Base-by-base conservation (phyloP, 768 basidiomycete genomes). In the Gymnopilus junonius region DNA sequence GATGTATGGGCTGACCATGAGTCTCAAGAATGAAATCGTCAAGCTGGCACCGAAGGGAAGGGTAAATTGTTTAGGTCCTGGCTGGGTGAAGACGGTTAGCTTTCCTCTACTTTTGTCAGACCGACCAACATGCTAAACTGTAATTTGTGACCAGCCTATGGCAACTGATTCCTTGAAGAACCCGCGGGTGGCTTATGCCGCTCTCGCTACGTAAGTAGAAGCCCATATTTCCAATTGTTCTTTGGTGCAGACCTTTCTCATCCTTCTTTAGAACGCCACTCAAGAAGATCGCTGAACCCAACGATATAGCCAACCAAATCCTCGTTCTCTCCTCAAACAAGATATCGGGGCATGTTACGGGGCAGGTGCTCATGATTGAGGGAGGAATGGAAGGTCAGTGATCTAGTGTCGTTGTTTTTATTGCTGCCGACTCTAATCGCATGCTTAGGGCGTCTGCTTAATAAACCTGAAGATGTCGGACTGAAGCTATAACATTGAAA, bases 1-100 rank as follows among this genome's bases (percentile, higher is more conserved):
- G 78, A 91, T 91, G 90, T 88, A 90, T 64, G 92, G 90, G 1
- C 70, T 92, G 34, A 85, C 84, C 3, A 74, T 87, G 67, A 79
- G 86, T 4, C 79, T 92, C 66, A 92, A 93, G 76, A 93, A 92
- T 72, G 91, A 93, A 74, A 91, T 92, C 58, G 91, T 93, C 46
- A 85, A 85, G 74, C 84, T 92, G 62, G 90, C 90, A 0, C 88
- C 90, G 0, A 80, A 74, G 58, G 92, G 84, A 0, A 80, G 91
- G n/a, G 90, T 92, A 3, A 92, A 92, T 66, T 79, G 80, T 45
- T 79, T 93, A 17, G 87, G 83, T 0, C 91, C 91, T 4, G 90
- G 90, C 5, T 91, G 87, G 86, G 84, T 86, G 7, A 79, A 72
- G 51, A 92, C 90, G 56, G 79, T 79, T 35, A 63, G 67, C 58